Evolutionary conservation across 345 rosid genomes (phyloP), one percentile per base, ranked within the genome.

Genomic region (Eucalyptus curtisii): DNA sequence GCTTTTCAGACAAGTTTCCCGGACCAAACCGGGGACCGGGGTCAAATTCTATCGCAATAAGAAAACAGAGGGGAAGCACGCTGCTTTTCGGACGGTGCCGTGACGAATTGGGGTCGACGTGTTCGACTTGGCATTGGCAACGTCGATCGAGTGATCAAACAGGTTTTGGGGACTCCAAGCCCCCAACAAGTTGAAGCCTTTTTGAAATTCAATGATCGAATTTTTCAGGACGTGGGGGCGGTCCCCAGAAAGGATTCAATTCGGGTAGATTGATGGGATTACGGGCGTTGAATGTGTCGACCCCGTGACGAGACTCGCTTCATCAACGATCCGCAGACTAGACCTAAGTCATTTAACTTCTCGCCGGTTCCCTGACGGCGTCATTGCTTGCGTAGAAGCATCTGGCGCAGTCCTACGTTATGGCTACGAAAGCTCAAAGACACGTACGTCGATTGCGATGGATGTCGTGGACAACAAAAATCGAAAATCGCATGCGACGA

Each of bases 1-100:
- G 13, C 2, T 55, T 55, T 55, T 10, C 3, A 0, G 13, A 22
- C 0, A 22, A 24, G 5, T 55, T 55, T 0, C 24, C 57, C 2
- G 0, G 4, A 55, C 5, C 68, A 27, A 61, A 61, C 76, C 37
- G 0, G 15, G 9, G n/a, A n/a, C n/a, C n/a, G n/a, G n/a, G 37
- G 76, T 7, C 0, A 13, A 64, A n/a, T 15, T n/a, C 37, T 13
- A 30, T 30, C 8, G 3, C 37, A 30, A n/a, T n/a, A 64, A 64
- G 76, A 64, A 30, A 64, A 64, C 37, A 14, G 8, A 12, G 76
- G 76, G 76, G 1, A 64, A 64, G 76, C 19, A n/a, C 76, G 15
- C 37, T 64, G 31, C 9, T n/a, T 30, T 30, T 64, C 4, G 76
- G 2, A 0, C 3, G 9, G 76, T n/a, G 17, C 33, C 76, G 76